phyloP scores from a whole-genome alignment of 2,329 filamentous ascomycete species.

The Cladophialophora immunda region DNA sequence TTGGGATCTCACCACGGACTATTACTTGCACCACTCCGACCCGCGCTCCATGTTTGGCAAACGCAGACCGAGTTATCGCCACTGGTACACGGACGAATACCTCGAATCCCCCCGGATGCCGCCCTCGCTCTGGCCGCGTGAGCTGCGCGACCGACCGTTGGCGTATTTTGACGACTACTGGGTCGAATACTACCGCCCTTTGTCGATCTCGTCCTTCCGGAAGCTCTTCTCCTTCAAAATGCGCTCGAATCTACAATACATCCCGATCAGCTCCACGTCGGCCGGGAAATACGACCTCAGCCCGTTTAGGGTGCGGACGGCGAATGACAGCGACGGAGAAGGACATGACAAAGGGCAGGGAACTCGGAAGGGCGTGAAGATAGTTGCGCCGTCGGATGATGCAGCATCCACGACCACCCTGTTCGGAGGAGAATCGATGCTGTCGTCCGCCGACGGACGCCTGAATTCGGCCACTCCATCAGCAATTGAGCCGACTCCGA shows the following conservation, averaged over 20 bases:
- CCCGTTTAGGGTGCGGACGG: constrained; percentile 82
- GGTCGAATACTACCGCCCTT: constrained; percentile 94
- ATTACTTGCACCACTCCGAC: constrained; percentile 91
- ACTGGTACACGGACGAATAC: constrained; percentile 83
- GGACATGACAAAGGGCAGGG: constrained; percentile 64
- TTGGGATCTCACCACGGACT: constrained; percentile 94
- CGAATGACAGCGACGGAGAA: constrained; percentile 63
- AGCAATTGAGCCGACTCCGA: constrained; percentile 38
- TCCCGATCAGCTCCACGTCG: constrained; percentile 76
- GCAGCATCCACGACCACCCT: constrained; percentile 43
- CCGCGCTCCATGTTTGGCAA: constrained; percentile 76
- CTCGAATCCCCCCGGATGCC: constrained; percentile 71
- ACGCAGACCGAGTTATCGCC: constrained; percentile 75
- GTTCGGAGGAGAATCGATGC: constrained; percentile 41
- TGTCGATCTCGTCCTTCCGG: constrained; percentile 84
- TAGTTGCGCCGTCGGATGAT: constrained; percentile 66
- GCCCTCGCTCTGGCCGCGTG: constrained; percentile 51
- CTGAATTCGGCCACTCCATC: constrained; percentile 44
- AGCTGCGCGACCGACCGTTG: constrained; percentile 56
- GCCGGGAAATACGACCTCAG: constrained; percentile 83
- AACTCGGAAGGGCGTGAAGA: constrained; percentile 72
- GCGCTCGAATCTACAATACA: constrained; percentile 86
- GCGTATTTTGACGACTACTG: constrained; percentile 89
- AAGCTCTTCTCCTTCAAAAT: constrained; percentile 95
- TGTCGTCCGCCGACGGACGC: constrained; percentile 29